These are phyloP conservation scores for Paramecium sexaurelia DNA, from an alignment of 73 alveolate species.

Conservation along the genomic window DNA sequence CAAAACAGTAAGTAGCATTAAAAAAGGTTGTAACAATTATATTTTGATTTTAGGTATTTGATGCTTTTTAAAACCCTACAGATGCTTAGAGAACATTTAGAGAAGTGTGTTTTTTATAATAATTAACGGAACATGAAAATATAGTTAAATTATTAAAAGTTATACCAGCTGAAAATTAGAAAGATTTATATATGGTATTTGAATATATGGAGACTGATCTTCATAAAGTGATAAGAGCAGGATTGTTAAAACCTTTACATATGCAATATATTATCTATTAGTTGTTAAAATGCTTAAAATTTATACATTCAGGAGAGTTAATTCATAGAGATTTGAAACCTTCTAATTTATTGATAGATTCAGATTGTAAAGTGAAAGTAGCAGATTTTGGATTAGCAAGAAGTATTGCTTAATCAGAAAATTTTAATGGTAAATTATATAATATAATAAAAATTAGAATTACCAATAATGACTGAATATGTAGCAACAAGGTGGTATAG, in stretches of 20 bases:
- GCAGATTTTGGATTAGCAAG: constrained; percentile 78
- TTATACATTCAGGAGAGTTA: constrained; percentile 69
- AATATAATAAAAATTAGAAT: constrained; percentile 38
- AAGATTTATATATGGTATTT: constrained; percentile 70
- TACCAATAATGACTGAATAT: constrained; percentile 68
- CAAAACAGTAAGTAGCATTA: constrained; percentile 72
- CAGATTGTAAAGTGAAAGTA: constrained; percentile 68
- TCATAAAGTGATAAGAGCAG: constrained; percentile 71
- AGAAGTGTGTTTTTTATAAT: constrained; percentile 78
- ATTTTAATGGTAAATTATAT: constrained; percentile 63
- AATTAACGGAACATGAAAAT: constrained; percentile 78
- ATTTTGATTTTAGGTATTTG: constrained; percentile 56
- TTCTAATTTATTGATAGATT: constrained; percentile 62
- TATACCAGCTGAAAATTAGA: constrained; percentile 66
- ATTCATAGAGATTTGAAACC: constrained; percentile 71
- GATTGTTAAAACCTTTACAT: constrained; percentile 63
- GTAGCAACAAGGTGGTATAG: constrained; percentile 75
- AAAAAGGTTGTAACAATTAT: constrained; percentile 44
- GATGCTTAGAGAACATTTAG: constrained; percentile 88
- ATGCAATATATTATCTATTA: constrained; percentile 69
- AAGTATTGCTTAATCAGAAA: constrained; percentile 55
- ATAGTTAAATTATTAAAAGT: constrained; percentile 72
- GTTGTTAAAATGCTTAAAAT: constrained; percentile 67
- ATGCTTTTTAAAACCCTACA: constrained; percentile 76
- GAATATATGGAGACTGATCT: constrained; percentile 67